Evolutionary conservation across 495 filamentous ascomycete species (phyloP), one percentile per base, ranked within the genome.

Genomic region (Amorphotheca resinae): DNA sequence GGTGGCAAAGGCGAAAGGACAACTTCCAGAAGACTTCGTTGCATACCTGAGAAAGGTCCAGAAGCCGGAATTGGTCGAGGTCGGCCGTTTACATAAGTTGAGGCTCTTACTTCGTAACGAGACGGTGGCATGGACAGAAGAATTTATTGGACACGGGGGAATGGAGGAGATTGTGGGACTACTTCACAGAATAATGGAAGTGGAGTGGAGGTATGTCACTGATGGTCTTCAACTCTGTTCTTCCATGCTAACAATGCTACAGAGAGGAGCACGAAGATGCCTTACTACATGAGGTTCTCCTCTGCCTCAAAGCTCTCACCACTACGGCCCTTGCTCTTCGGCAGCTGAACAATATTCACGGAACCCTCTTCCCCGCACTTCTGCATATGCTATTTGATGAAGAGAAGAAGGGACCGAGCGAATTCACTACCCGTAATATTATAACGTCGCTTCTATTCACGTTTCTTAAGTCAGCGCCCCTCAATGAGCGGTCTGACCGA

Each of bases 261-360:
- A 56, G 87, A 55, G 91, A 95, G 67, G 91, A 98, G 53, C 91
- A 98, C 56, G 91, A 98, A 62, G 91, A 98, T 56, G 77, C 75
- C 15, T 72, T 98, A 15, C 72, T 96, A 9, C 89, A 96, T 49
- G 91, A 98, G 61, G 82, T 83, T 18, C 65, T 98, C 23, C 77
- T 95, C 31, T 96, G 93, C 53, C 72, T 98, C 16, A 98, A 98
- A 62, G 91, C 83, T 2, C 75, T 96, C 1, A 93, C 85, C 64
- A 98, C 93, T 12, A 93, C 88, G 3, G 86, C 80, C 14, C 66
- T 82, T 20, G 91, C 87, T 1, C 67, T 95, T 40, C 69, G 79
- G 44, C 80, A 86, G 50, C 76, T 98, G n/a, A 70, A 80, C 38
- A 70, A 74, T 2, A 82, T 95, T 53, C 84, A 91, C 50, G 61